A percentile compares a stretch with the other conserved stretches of the same genome.
phyloP scores from a whole-genome alignment of 805 yeast species.

The Cephaloascus albidus region DNA sequence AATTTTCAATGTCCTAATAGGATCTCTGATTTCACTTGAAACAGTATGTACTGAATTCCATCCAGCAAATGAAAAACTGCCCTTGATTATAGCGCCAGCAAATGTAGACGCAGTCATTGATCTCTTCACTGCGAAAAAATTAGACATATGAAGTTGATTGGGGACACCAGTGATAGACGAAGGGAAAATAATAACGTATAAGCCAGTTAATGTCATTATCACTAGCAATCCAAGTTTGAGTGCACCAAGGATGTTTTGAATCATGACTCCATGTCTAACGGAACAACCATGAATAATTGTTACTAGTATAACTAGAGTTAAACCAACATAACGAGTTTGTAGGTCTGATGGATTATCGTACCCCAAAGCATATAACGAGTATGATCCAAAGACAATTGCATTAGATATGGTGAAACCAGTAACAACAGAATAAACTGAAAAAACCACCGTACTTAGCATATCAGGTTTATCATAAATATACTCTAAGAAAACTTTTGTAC shows the following conservation, averaged over 20 bases:
- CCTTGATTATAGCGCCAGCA: constrained; percentile 47
- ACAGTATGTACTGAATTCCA: constrained; percentile 58
- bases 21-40: constrained; percentile 52
- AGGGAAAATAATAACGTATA: constrained; percentile 48
- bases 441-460: constrained; percentile 41
- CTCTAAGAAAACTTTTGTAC: constrained; percentile 65
- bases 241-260: constrained; percentile 57
- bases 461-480: constrained; percentile 54
- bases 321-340: constrained; percentile 22
- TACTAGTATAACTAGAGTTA: constrained; percentile 22
- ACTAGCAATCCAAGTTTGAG: constrained; percentile 47
- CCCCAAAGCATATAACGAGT: constrained; percentile 37
- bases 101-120: constrained; percentile 32
- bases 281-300: constrained; percentile 48
- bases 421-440: constrained; percentile 36
- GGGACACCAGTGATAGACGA: constrained; percentile 30
- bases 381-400: constrained; percentile 55
- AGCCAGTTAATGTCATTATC: constrained; percentile 47
- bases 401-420: constrained; percentile 50
- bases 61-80: constrained; percentile 52
- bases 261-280: constrained; percentile 45
- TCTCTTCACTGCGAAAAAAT: constrained; percentile 21
- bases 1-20: constrained; percentile 43
- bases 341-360: constrained; percentile 26
- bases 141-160: constrained; percentile 24